phyloP scores from a whole-genome alignment of 2,329 filamentous ascomycete genomes.

The Parascedosporium putredinis region DNA sequence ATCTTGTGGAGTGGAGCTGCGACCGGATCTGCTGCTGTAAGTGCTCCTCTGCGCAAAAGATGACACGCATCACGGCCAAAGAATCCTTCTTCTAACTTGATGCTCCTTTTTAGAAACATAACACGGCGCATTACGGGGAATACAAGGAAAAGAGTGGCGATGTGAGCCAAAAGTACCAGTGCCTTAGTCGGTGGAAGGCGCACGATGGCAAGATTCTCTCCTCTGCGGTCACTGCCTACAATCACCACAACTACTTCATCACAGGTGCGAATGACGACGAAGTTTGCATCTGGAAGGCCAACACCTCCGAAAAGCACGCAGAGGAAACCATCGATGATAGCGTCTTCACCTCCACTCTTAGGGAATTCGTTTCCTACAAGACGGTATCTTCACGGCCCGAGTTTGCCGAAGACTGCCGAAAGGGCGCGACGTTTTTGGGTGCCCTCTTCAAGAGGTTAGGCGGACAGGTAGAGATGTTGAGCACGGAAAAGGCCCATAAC shows the following conservation, averaged over 20 bases:
- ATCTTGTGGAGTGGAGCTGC: slow-evolving; percentile 81
- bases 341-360: slow-evolving; percentile 56
- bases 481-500: slow-evolving; percentile 68
- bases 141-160: slow-evolving; percentile 29
- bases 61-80: neutral
- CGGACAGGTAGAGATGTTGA: slow-evolving; percentile 82
- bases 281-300: slow-evolving; percentile 78
- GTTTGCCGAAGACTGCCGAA: slow-evolving; percentile 82
- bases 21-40: slow-evolving; percentile 75
- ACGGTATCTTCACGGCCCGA: slow-evolving; percentile 81
- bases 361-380: slow-evolving; percentile 82
- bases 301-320: slow-evolving; percentile 28
- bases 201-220: slow-evolving; percentile 82
- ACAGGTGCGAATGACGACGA: slow-evolving; percentile 90
- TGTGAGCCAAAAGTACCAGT: slow-evolving; percentile 73
- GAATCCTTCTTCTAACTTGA: neutral
- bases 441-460: slow-evolving; percentile 87
- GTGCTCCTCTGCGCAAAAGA: slow-evolving; percentile 16
- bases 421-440: slow-evolving; percentile 83
- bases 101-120: slow-evolving; percentile 45
- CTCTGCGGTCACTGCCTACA: slow-evolving; percentile 62
- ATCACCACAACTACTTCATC: slow-evolving; percentile 72
- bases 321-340: slow-evolving; percentile 20
- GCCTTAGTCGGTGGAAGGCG: slow-evolving; percentile 66
- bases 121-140: slow-evolving; percentile 52